These are phyloP conservation scores for Globisporangium spinosum DNA, from an alignment of 352 stramenopile species.

Conservation along the genomic window DNA sequence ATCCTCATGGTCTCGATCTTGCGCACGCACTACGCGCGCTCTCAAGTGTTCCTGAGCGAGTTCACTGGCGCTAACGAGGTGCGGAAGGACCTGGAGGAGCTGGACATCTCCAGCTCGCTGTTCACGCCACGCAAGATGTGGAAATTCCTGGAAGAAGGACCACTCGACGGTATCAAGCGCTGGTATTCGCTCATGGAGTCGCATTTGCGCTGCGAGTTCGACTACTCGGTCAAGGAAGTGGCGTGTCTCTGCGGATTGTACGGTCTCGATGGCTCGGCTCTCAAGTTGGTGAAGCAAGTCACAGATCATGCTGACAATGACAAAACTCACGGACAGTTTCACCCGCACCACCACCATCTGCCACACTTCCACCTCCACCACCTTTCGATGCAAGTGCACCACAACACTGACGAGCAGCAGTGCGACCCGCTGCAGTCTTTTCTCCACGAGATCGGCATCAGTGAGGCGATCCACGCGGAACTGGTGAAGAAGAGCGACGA, in stretches of 20 bases:
- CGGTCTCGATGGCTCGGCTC: conserved; percentile 48
- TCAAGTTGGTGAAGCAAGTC: conserved; percentile 32
- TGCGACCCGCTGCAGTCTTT: conserved; percentile 29
- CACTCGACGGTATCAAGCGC: conserved; percentile 65
- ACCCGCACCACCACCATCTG: conserved; percentile 1
- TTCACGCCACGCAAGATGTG: conserved; percentile 79
- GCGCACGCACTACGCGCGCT: conserved; percentile 64
- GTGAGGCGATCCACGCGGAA: conserved; percentile 36
- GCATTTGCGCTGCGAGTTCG: conserved; percentile 73
- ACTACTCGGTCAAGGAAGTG: conserved; percentile 72
- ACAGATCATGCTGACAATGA: conserved; percentile 6
- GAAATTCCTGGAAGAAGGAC: conserved; percentile 54
- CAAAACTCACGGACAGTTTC: background rate
- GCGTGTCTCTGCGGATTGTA: conserved; percentile 73
- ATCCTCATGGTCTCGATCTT: conserved; percentile 83
- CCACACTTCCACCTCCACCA: conserved; percentile 10
- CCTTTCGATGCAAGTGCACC: background rate
- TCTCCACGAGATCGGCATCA: conserved; percentile 48
- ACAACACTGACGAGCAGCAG: conserved; percentile 6
- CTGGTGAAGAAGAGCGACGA: conserved; percentile 61
- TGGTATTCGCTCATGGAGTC: conserved; percentile 85
- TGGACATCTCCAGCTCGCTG: conserved; percentile 69
- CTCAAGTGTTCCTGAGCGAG: conserved; percentile 51
- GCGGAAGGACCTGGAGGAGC: conserved; percentile 29
- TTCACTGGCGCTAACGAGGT: conserved; percentile 23